A percentile compares a stretch with the other conserved stretches of the same genome.
Conservation (phyloP, 169 alveolate species). For the Haemoproteus tartakovskyi region DNA sequence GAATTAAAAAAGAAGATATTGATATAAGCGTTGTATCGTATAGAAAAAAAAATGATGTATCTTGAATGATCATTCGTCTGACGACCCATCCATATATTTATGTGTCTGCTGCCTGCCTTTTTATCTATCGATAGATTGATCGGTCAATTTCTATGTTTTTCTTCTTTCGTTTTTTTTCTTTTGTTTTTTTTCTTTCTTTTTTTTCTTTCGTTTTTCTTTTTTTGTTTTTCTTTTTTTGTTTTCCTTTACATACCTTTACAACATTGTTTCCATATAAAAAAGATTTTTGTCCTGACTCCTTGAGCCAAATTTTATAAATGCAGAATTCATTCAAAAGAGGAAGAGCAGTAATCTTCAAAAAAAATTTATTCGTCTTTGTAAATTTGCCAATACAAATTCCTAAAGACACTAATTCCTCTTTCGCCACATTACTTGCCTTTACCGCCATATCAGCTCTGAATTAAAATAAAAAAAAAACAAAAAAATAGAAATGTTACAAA, state of each 20-base stretch:
- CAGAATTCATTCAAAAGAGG: conserved; percentile 54
- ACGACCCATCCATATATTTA: no score
- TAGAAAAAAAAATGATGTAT: no score
- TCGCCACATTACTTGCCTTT: no score
- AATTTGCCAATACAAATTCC: conserved; percentile 63
- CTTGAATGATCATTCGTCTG: no score
- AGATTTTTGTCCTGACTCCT: conserved; percentile 59
- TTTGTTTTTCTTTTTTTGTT: not conserved
- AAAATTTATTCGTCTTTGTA: conserved; percentile 58
- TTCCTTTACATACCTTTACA: conserved; percentile 8
- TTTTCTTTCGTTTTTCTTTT: not conserved
- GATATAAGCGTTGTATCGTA: no score
- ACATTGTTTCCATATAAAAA: conserved; percentile 63
- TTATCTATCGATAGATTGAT: no score
- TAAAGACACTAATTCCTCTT: conserved; percentile 27
- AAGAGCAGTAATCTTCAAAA: conserved; percentile 43
- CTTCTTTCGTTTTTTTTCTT: not conserved
- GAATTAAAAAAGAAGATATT: no score
- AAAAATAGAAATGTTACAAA: no score
- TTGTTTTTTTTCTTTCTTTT: no score
- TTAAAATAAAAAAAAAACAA: not conserved
- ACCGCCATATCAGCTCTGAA: no score
- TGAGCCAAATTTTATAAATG: conserved; percentile 62
- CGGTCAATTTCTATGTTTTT: not conserved
- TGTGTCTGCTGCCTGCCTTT: no score